Evolutionary conservation across 768 basidiomycete genomes (phyloP).

Genomic region (Tricholoma saponaceum): DNA sequence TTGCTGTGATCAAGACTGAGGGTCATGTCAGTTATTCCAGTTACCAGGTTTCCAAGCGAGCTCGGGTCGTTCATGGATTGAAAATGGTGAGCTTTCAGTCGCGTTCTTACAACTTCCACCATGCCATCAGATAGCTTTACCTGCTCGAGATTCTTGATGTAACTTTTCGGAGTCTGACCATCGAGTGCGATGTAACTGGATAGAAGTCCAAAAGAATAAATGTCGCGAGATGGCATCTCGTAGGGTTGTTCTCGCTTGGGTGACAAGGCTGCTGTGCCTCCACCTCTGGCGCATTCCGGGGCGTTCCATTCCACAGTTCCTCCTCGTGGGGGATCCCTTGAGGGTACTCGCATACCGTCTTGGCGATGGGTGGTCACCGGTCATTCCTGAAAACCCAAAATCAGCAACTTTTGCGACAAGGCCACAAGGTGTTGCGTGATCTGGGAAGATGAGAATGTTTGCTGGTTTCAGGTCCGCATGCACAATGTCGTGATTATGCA

Average conservation of each 20-base stretch:
- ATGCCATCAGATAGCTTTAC: neutral
- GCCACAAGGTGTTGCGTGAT: neutral
- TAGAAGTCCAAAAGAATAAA: slow-evolving; percentile 3
- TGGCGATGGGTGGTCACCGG: neutral
- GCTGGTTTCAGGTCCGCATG: slow-evolving; percentile 4
- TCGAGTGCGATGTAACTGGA: slow-evolving; percentile 4
- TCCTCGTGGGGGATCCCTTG: slow-evolving; percentile 1
- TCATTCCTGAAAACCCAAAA: slow-evolving; percentile 4
- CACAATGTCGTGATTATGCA: slow-evolving; percentile 1
- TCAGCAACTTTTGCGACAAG: slow-evolving; percentile 1
- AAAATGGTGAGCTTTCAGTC: neutral
- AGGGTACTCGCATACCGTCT: neutral
- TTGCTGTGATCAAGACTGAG: neutral
- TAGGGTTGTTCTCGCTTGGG: too few species aligned
- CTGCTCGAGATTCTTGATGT: neutral
- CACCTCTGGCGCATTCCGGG: neutral
- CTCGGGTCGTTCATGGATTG: neutral
- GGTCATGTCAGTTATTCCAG: neutral
- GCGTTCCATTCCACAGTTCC: slow-evolving; percentile 4
- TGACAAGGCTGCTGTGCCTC: too few species aligned
- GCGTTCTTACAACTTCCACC: neutral
- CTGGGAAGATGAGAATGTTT: slow-evolving; percentile 3
- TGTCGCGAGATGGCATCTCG: neutral
- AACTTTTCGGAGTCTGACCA: neutral
- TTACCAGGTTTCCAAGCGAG: neutral